A percentile compares a stretch with the other conserved stretches of the same genome.
Conservation (phyloP, 1,284 basidiomycete genomes). For the Ceratobasidium sp. region DNA sequence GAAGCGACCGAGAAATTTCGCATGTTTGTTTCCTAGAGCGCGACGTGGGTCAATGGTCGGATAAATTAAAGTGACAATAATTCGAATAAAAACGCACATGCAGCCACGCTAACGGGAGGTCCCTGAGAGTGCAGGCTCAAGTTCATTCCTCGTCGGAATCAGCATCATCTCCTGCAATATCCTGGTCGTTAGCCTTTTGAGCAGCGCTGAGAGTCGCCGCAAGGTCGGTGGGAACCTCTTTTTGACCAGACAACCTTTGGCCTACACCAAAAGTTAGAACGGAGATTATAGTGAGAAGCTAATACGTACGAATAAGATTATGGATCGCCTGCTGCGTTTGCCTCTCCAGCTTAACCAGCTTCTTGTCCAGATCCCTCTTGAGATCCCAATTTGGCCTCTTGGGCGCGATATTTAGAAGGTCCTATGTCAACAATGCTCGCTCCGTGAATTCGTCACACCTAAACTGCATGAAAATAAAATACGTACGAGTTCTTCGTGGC, state of each 20-base stretch:
- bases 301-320: constrained; percentile 85
- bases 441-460: not conserved
- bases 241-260: constrained; percentile 79
- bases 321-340: constrained; percentile 94
- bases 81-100: no score
- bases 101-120: no score
- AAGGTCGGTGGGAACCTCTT: constrained; percentile 64
- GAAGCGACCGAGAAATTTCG: no score
- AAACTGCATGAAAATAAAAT: constrained; percentile 39
- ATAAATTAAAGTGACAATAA: no score
- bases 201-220: constrained; percentile 48
- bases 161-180: constrained; percentile 44
- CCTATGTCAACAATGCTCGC: constrained; percentile 63
- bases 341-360: constrained; percentile 88
- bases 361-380: constrained; percentile 93
- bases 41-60: no score
- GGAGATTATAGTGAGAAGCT: constrained; percentile 40
- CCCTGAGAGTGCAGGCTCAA: no score
- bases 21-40: no score
- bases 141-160: constrained; percentile 48
- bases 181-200: constrained; percentile 46
- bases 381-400: constrained; percentile 98
- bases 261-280: constrained; percentile 61
- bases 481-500: constrained; percentile 89
- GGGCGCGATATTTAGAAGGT: constrained; percentile 96